Evolutionary conservation across 768 basidiomycete species (phyloP).

Genomic region (Naematelia aurantialba): DNA sequence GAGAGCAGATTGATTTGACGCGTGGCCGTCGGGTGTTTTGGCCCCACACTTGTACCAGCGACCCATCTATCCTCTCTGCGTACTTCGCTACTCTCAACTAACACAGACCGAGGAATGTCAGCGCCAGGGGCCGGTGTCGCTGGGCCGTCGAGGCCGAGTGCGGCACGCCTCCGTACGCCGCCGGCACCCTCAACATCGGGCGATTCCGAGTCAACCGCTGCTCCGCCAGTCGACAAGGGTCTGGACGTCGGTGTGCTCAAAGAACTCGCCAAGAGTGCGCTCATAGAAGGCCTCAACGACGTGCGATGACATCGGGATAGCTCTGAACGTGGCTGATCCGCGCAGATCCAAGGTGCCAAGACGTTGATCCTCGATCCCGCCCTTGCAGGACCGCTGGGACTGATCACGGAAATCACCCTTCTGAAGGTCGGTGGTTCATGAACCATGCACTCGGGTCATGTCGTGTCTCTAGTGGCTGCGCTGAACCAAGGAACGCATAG

Average conservation of each 20-base stretch:
- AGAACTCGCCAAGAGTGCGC: constrained; percentile 72
- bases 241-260: constrained; percentile 55
- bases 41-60: no score
- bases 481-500: constrained; percentile 52
- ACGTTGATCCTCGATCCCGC: constrained; percentile 89
- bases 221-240: constrained; percentile 24
- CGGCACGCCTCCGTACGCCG: constrained; percentile 8
- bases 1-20: no score
- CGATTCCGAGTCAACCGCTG: constrained; percentile 37
- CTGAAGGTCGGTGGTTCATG: constrained; percentile 83
- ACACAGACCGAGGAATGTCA: not conserved
- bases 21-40: no score
- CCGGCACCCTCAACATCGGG: constrained; percentile 46
- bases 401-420: constrained; percentile 89
- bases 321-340: not conserved
- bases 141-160: constrained; percentile 2
- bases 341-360: constrained; percentile 66
- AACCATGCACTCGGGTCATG: not conserved
- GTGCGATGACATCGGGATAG: constrained; percentile 15
- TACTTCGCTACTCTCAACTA: not conserved
- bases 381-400: constrained; percentile 83
- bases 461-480: not conserved
- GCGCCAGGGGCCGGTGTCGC: not conserved
- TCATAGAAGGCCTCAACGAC: constrained; percentile 74
- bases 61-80: no score